A percentile compares a stretch with the other conserved stretches of the same genome.
phyloP scores from a whole-genome alignment of 2,329 filamentous ascomycete species.

The Pezicula neosporulosa region DNA sequence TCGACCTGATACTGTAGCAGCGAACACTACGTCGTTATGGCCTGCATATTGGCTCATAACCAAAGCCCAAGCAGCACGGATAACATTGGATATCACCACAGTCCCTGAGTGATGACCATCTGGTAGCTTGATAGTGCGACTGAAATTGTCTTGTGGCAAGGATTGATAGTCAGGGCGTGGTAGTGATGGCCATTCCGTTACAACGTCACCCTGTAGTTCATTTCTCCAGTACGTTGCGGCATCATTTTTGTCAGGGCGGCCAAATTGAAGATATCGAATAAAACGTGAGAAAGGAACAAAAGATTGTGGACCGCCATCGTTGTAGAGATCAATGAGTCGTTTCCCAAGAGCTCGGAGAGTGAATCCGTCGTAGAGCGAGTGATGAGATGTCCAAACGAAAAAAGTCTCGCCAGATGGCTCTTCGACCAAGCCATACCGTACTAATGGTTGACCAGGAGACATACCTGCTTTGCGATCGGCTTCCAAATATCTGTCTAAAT shows the following conservation, averaged over 20 bases:
- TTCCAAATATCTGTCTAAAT: slow-evolving; percentile 10
- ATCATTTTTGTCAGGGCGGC: background rate
- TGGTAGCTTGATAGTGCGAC: background rate
- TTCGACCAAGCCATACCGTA: slow-evolving; percentile 3
- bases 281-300: background rate
- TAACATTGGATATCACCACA: slow-evolving; percentile 1
- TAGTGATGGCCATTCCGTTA: slow-evolving; percentile 1
- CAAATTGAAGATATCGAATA: background rate
- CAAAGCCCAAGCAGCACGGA: slow-evolving; percentile 1
- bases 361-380: background rate
- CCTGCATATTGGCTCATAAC: slow-evolving; percentile 1
- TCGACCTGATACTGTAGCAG: background rate
- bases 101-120: background rate
- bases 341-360: slow-evolving; percentile 1
- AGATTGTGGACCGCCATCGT: background rate
- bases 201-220: slow-evolving; percentile 3
- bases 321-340: background rate
- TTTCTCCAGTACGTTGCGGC: slow-evolving; percentile 1
- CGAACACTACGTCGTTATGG: background rate
- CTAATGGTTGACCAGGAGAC: slow-evolving; percentile 1
- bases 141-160: background rate
- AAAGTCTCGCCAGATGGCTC: background rate
- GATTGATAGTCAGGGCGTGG: slow-evolving; percentile 2
- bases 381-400: slow-evolving; percentile 3
- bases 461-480: slow-evolving; percentile 2